These are phyloP conservation scores for Thermoascus crustaceus DNA, from an alignment of 2,329 filamentous ascomycete genomes.

Conservation along the genomic window DNA sequence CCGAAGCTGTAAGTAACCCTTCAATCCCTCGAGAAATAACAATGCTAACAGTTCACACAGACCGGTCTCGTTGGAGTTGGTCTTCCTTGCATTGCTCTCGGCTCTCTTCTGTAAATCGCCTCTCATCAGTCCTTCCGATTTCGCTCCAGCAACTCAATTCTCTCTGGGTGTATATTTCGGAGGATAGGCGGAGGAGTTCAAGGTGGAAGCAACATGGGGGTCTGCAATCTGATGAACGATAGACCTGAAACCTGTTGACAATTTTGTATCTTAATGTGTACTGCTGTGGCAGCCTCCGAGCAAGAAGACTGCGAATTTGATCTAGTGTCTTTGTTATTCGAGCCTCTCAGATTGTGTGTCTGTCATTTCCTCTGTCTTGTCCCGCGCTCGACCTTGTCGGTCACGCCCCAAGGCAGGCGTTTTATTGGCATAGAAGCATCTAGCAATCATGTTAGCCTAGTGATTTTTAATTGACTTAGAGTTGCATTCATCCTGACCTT, in stretches of 20 bases:
- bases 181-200: no score
- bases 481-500: no score
- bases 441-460: no score
- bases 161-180: conserved; percentile 5
- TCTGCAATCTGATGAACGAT: conserved; percentile 9
- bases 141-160: no score
- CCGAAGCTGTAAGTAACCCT: conserved; percentile 20
- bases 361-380: no score
- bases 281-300: conserved; percentile 22
- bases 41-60: conserved; percentile 12
- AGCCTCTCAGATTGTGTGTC: no score
- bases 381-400: no score
- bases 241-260: conserved; percentile 15
- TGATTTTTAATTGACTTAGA: no score
- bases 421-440: no score
- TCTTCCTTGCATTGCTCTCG: conserved; percentile 32
- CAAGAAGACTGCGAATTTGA: conserved; percentile 23
- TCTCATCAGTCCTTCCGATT: conserved; percentile 4
- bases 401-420: no score
- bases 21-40: neutral
- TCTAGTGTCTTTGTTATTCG: no score
- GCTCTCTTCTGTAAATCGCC: conserved; percentile 28
- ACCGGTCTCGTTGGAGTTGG: conserved; percentile 27
- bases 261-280: conserved; percentile 23
- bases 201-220: no score